Percentiles rank a stretch among this genome's conserved stretches.
These are phyloP conservation scores for Podospora conica DNA, from an alignment of 495 filamentous ascomycete species.

Conservation along the genomic window DNA sequence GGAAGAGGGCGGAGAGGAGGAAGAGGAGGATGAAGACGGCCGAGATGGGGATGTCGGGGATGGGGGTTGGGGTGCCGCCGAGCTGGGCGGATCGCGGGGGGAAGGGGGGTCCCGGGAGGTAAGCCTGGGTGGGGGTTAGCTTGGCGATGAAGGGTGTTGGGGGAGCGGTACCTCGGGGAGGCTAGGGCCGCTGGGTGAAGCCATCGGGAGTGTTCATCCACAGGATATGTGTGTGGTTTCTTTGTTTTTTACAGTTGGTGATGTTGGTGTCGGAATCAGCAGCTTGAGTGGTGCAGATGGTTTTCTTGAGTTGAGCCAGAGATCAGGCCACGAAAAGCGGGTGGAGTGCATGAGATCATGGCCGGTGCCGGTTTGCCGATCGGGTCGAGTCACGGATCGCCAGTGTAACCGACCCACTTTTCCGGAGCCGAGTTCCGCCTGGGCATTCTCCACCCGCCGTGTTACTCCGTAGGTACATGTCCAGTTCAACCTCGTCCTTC, in stretches of 20 bases:
- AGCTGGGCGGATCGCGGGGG: not conserved
- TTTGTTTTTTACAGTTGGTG: not conserved
- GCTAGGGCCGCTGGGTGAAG: not conserved
- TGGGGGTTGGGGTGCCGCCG: constrained; percentile 3
- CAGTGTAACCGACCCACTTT: not conserved
- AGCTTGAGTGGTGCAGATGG: not conserved
- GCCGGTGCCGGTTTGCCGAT: not conserved
- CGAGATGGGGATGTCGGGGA: constrained; percentile 57
- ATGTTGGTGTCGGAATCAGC: not conserved
- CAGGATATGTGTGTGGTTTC: not conserved
- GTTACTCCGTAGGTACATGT: too few relatives aligned
- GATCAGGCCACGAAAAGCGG: not conserved
- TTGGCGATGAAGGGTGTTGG: not conserved
- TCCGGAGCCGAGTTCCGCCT: not conserved
- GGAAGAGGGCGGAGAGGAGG: constrained; percentile 44
- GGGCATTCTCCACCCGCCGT: not conserved
- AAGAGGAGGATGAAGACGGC: constrained; percentile 61
- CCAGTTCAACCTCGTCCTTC: too few relatives aligned
- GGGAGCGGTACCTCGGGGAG: not conserved
- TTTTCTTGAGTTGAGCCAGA: not conserved
- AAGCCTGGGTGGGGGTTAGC: not conserved
- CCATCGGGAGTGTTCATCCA: not conserved
- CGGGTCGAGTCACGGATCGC: not conserved
- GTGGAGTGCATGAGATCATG: not conserved
- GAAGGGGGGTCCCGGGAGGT: not conserved